Evolutionary conservation across 352 stramenopile genomes (phyloP), one percentile per base, ranked within the genome.

Genomic region (Phytopythium delawarense): DNA sequence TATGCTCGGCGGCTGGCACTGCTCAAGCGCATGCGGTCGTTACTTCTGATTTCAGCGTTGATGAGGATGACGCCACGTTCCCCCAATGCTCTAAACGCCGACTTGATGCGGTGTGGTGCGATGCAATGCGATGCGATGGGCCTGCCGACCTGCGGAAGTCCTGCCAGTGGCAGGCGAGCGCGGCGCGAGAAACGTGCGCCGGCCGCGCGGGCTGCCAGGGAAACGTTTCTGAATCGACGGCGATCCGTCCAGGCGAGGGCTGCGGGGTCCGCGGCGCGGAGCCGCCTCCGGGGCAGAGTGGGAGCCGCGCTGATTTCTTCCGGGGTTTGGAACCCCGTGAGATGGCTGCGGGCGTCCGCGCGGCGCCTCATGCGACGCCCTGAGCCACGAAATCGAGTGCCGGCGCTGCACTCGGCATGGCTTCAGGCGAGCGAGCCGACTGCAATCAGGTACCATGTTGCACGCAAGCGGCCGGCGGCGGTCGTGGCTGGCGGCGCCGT

Each of bases 171-270:
- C 42, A 28, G 25, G 42, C 20, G 0, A 49, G 42, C 8, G n/a
- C 18, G 40, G 5, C 7, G 18, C n/a, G 45, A 51, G 21, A 51
- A 49, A 32, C 45, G 45, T 51, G 21, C 45, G 32, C 12, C 21
- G 30, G n/a, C 45, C 5, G 21, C 45, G 42, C 20, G 20, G 40
- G 23, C 18, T 0, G n/a, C 46, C 2, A 35, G 21, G 23, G 46
- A 11, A 25, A 54, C 34, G 25, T 54, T 54, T 54, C 48, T 54
- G 48, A 32, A 35, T 15, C n/a, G 25, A 9, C 28, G 13, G 48
- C 48, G 12, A 59, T 59, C 34, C 53, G 53, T 59, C 53, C 53
- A 58, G 53, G 35, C 1, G 35, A 46, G 35, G 53, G 32, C 25
- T 42, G 21, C 20, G 49, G 44, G 44, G 8, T 32, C 44, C 16